Conservation (phyloP, 1,139 yeast genomes). For the Taiozyma sp. region DNA sequence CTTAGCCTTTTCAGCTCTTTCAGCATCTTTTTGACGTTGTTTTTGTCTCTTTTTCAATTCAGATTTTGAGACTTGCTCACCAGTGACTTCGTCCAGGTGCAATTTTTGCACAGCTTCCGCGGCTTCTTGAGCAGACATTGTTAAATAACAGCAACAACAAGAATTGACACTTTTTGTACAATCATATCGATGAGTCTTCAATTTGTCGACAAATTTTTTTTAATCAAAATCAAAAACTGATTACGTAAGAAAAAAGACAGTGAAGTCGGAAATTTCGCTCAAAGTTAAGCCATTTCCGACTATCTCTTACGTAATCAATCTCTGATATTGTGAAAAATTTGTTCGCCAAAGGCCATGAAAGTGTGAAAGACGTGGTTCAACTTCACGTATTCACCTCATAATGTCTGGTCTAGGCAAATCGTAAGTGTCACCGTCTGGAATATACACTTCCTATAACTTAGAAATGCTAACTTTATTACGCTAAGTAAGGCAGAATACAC, state of each 20-base stretch:
- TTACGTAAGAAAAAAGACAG: too few species aligned
- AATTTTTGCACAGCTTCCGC: conserved; percentile 84
- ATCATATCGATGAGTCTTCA: neutral
- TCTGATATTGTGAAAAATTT: neutral
- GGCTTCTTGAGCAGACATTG: conserved; percentile 42
- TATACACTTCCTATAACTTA: neutral
- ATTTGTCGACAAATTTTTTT: conserved; percentile 1
- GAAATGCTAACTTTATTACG: neutral
- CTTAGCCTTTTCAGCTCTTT: conserved; percentile 75
- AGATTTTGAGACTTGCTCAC: conserved; percentile 94
- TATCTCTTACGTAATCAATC: too few species aligned
- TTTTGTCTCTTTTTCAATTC: conserved; percentile 96
- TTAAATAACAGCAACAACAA: neutral
- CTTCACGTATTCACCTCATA: neutral
- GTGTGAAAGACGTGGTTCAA: too few species aligned
- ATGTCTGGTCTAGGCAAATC: neutral
- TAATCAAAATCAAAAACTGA: neutral
- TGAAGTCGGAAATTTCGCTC: too few species aligned
- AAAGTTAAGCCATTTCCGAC: too few species aligned
- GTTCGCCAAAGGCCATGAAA: neutral
- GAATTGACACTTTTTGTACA: neutral
- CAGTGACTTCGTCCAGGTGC: conserved; percentile 85
- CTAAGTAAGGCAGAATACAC: conserved; percentile 11
- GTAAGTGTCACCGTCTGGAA: neutral
- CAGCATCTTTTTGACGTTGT: conserved; percentile 80